Percentiles rank a stretch among this genome's conserved stretches.
Conservation (phyloP, 2,329 filamentous ascomycete species). For the Xylariomycetidae sp. region DNA sequence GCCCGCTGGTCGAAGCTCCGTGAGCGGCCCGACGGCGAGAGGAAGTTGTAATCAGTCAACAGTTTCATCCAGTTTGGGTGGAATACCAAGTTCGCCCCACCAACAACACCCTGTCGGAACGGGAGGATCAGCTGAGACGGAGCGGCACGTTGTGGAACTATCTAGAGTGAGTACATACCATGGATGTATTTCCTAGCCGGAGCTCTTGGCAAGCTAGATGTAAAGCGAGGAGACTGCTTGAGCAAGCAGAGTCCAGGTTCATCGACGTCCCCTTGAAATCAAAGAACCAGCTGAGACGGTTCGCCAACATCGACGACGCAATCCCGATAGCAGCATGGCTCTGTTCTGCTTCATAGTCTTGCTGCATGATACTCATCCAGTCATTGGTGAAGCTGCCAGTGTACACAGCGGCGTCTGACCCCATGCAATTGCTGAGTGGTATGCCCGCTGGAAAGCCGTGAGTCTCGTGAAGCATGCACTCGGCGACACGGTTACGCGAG, state of each 20-base stretch:
- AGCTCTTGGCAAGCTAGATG: slow-evolving; percentile 9
- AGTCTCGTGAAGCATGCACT: background rate
- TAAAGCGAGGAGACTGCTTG: slow-evolving; percentile 6
- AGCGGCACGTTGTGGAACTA: too few species aligned
- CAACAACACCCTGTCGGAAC: slow-evolving; percentile 4
- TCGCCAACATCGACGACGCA: slow-evolving; percentile 3
- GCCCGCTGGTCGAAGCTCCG: slow-evolving; percentile 9
- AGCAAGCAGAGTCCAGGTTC: slow-evolving; percentile 9
- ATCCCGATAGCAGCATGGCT: slow-evolving; percentile 4
- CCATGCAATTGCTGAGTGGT: slow-evolving; percentile 2
- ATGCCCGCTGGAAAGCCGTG: slow-evolving; percentile 3
- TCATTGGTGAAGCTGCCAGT: slow-evolving; percentile 11
- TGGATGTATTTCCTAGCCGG: background rate
- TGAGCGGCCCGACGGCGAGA: slow-evolving; percentile 27
- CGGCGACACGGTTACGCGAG: background rate
- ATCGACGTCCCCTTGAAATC: slow-evolving; percentile 7
- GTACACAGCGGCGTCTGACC: slow-evolving; percentile 5
- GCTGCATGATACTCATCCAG: slow-evolving; percentile 2
- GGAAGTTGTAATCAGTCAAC: slow-evolving; percentile 16
- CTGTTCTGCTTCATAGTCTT: slow-evolving; percentile 5
- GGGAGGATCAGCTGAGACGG: too few species aligned
- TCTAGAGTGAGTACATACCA: background rate
- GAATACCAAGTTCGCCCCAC: slow-evolving; percentile 5
- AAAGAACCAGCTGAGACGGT: slow-evolving; percentile 10
- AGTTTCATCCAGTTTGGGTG: slow-evolving; percentile 8